Base-by-base conservation (phyloP, 768 basidiomycete genomes). In the Crucibulum laeve region DNA sequence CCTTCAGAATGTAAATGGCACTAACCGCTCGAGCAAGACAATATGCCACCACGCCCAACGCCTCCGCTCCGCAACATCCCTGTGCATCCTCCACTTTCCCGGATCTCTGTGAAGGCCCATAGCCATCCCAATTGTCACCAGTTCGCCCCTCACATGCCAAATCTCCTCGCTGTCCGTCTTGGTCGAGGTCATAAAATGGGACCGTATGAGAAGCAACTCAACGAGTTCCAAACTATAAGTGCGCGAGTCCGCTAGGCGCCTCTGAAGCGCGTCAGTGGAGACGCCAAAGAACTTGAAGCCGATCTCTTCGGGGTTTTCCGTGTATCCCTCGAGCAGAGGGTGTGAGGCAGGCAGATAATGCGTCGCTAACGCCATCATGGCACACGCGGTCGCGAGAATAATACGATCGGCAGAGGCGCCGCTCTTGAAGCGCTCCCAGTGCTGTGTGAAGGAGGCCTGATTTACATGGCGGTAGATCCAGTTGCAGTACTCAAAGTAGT, bases 11-110 rank as follows among this genome's bases (percentile, higher is more conserved):
- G 38, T 44, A 33, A 25, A 42, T 44, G 50, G 42, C 19, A 41
- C 77, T 25, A 41, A 85, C 87, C 87, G 72, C 67, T 91, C 89
- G 24, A 90, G 71, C 41, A 88, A 68, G 26, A 91, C 63, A 47
- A 88, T 87, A 61, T 91, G 87, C 89, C 89, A 91, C 89, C 89
- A 91, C 5, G 87, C 86, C 89, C 89, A 91, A 42, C 89, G 71
- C 40, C 90, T 71, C 45, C 89, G 74, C 59, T 91, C 89, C 25
- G 86, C 82, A 7, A 81, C 64, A 46, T 80, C 80, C 45, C 73
- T 71, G 39, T 74, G 77, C 73, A 88, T 82, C 48, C 76, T 74
- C 74, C 81, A 88, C 57, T 82, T 81, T 34, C 77, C 80, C n/a
- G 89, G 89, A 62, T 91, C 90, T 15, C 90, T 80, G 62, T 91